Percentiles rank a stretch among this genome's conserved stretches.
Evolutionary conservation across 2,329 filamentous ascomycete genomes (phyloP).

Genomic region (Arthrobotrys entomopaga): DNA sequence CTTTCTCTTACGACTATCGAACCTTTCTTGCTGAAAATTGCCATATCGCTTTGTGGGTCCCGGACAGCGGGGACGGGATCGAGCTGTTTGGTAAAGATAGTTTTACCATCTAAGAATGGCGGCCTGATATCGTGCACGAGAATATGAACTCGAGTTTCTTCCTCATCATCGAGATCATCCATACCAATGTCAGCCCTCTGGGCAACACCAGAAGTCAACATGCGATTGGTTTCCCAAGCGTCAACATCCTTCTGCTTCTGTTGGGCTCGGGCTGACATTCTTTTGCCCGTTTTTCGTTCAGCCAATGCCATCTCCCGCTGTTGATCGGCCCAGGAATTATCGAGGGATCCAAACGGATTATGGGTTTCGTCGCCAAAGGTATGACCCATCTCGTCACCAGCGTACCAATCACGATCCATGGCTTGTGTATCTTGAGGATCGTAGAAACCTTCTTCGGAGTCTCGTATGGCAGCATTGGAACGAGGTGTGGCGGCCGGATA

Average conservation of each 20-base stretch:
- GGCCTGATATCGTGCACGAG: slow-evolving; percentile 93
- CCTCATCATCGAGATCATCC: slow-evolving; percentile 90
- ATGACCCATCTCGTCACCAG: slow-evolving; percentile 83
- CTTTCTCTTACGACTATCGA: slow-evolving; percentile 92
- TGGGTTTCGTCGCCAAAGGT: slow-evolving; percentile 91
- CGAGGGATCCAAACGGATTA: slow-evolving; percentile 85
- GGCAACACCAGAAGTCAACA: slow-evolving; percentile 95
- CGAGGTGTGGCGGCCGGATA: slow-evolving; percentile 58
- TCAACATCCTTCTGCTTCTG: slow-evolving; percentile 95
- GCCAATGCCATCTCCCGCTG: slow-evolving; percentile 77
- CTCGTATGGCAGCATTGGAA: slow-evolving; percentile 57
- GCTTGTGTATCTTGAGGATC: slow-evolving; percentile 73
- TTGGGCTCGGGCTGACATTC: slow-evolving; percentile 76
- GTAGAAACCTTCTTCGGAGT: slow-evolving; percentile 56
- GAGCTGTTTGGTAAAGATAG: slow-evolving; percentile 95
- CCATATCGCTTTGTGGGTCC: slow-evolving; percentile 97
- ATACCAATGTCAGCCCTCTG: slow-evolving; percentile 83
- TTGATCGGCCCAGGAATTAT: slow-evolving; percentile 77
- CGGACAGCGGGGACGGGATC: slow-evolving; percentile 93
- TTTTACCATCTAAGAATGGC: slow-evolving; percentile 93
- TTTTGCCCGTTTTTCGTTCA: slow-evolving; percentile 80
- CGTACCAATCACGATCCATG: slow-evolving; percentile 92
- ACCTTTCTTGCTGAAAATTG: slow-evolving; percentile 94
- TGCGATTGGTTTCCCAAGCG: slow-evolving; percentile 98
- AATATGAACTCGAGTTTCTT: slow-evolving; percentile 86